A percentile compares a stretch with the other conserved stretches of the same genome.
phyloP scores from a whole-genome alignment of 2,329 filamentous ascomycete genomes.

The Epichloe elymi region DNA sequence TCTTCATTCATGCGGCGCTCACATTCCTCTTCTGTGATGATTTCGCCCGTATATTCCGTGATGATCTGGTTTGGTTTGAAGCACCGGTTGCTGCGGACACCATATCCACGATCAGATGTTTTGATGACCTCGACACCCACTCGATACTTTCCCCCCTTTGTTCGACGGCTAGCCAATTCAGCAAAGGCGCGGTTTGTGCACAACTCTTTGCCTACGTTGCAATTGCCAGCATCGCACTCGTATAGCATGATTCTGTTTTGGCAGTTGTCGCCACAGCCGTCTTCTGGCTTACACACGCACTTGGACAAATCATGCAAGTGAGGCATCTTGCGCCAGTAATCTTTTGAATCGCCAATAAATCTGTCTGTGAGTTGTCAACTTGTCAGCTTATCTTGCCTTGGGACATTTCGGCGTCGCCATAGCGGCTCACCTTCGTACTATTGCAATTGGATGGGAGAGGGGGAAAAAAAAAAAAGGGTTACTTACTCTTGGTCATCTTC shows the following conservation, averaged over 20 bases:
- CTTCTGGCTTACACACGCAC: constrained; percentile 65
- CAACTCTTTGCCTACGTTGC: constrained; percentile 56
- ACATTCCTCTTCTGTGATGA: constrained; percentile 89
- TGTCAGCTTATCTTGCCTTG: background rate
- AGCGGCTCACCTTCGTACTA: background rate
- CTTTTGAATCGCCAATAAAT: constrained; percentile 72
- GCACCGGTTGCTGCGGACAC: constrained; percentile 77
- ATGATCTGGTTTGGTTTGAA: constrained; percentile 90
- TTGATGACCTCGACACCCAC: constrained; percentile 93
- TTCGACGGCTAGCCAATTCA: constrained; percentile 59
- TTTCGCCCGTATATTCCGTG: constrained; percentile 95
- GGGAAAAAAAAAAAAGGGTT: background rate
- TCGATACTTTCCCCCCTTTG: constrained; percentile 76
- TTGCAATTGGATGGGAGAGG: background rate
- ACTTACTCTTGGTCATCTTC: constrained; percentile 73
- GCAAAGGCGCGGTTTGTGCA: constrained; percentile 87
- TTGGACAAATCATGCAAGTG: constrained; percentile 60
- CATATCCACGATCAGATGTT: constrained; percentile 76
- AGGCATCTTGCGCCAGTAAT: constrained; percentile 69
- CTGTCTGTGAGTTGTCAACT: constrained; percentile 45
- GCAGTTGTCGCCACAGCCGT: constrained; percentile 78
- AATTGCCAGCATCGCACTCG: constrained; percentile 87
- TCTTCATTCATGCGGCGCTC: constrained; percentile 84
- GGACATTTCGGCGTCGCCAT: background rate
- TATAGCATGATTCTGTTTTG: constrained; percentile 96